These are phyloP conservation scores for Musa schizocarpa DNA, from an alignment of 176 grass and related monocot species.

Conservation along the genomic window DNA sequence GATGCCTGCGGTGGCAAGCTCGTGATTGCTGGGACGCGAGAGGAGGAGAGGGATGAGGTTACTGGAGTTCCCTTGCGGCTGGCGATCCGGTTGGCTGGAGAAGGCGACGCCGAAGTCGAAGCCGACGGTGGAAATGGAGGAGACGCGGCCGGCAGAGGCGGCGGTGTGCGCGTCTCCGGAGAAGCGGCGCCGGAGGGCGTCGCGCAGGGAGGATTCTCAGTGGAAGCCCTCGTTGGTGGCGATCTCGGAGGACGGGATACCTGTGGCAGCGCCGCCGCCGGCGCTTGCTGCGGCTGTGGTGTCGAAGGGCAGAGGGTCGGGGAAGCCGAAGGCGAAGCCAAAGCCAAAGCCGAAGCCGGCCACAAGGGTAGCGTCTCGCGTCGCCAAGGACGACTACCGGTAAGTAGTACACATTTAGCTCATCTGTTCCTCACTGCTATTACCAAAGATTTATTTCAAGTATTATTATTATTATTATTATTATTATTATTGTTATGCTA, in stretches of 20 bases:
- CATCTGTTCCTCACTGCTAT: background rate
- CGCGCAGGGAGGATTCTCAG: background rate
- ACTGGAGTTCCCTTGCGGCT: slow-evolving; percentile 4
- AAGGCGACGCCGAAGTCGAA: background rate
- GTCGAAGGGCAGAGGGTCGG: background rate
- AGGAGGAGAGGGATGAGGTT: background rate
- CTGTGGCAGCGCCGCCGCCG: background rate
- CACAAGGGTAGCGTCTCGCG: background rate
- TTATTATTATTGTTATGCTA: too few relatives aligned
- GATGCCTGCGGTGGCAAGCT: background rate
- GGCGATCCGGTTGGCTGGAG: background rate
- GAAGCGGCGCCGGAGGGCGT: background rate
- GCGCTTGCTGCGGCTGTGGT: background rate
- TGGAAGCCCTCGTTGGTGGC: slow-evolving; percentile 1
- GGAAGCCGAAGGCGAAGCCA: background rate
- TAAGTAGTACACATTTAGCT: background rate
- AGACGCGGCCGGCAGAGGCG: background rate
- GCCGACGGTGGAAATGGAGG: background rate
- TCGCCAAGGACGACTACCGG: background rate
- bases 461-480: too few relatives aligned
- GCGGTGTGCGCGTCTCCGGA: background rate
- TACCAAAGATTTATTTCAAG: too few relatives aligned
- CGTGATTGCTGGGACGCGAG: background rate
- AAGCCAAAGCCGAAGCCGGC: background rate
- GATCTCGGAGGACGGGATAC: background rate